phyloP scores from a whole-genome alignment of 805 yeast genomes.

The Lipomyces kockii region DNA sequence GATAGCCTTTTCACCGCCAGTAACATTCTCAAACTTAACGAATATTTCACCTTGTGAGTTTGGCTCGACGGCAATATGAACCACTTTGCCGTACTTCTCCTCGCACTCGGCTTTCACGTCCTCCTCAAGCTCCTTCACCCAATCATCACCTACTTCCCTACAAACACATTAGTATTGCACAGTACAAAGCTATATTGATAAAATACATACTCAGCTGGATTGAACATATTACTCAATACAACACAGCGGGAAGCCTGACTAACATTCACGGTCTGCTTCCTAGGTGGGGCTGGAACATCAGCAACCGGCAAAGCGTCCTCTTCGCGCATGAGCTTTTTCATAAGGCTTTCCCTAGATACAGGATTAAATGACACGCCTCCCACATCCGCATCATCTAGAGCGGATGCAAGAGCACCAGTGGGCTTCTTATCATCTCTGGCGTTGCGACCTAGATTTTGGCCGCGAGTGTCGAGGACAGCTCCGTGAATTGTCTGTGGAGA shows the following conservation, averaged over 20 bases:
- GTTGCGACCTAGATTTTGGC: slow-evolving; percentile 14
- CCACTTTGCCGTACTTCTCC: slow-evolving; percentile 45
- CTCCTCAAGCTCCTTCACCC: slow-evolving; percentile 46
- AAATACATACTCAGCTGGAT: slow-evolving; percentile 41
- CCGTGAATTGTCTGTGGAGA: slow-evolving; percentile 9
- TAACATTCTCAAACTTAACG: slow-evolving; percentile 41
- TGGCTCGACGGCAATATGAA: slow-evolving; percentile 43
- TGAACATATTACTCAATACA: slow-evolving; percentile 44
- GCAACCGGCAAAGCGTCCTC: slow-evolving; percentile 39
- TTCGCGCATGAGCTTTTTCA: slow-evolving; percentile 44
- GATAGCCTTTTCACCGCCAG: slow-evolving; percentile 41
- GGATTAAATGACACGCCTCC: slow-evolving; percentile 36
- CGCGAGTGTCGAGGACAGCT: slow-evolving; percentile 15
- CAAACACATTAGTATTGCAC: neutral
- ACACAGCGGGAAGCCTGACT: slow-evolving; percentile 41
- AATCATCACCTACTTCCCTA: slow-evolving; percentile 44
- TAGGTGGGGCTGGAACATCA: slow-evolving; percentile 13
- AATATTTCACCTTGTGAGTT: slow-evolving; percentile 44
- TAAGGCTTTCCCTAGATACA: slow-evolving; percentile 42
- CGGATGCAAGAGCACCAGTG: slow-evolving; percentile 32
- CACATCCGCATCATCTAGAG: slow-evolving; percentile 38
- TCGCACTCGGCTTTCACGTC: slow-evolving; percentile 48
- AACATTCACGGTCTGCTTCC: slow-evolving; percentile 8
- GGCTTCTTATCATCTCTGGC: slow-evolving; percentile 32
- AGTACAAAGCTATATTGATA: neutral